Percentiles rank a stretch among this genome's conserved stretches.
phyloP scores from a whole-genome alignment of 208 protist genomes.

The Leptomonas pyrrhocoris region DNA sequence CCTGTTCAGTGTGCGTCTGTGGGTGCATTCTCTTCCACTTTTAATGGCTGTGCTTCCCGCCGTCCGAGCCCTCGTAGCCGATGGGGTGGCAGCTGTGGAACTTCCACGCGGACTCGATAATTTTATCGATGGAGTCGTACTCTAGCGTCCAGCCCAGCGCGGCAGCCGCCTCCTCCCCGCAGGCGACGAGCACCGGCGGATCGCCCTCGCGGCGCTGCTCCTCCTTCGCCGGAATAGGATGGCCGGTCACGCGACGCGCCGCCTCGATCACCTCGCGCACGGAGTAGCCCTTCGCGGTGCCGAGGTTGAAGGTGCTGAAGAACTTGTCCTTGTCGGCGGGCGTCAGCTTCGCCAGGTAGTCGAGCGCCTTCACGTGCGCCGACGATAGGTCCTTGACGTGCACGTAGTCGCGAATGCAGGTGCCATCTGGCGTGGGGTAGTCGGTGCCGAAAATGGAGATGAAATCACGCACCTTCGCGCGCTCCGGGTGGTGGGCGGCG shows the following conservation, averaged over 20 bases:
- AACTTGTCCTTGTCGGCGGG: constrained; percentile 48
- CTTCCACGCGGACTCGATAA: constrained; percentile 79
- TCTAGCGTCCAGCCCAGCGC: constrained; percentile 77
- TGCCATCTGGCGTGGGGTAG: constrained; percentile 95
- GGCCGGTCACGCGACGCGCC: constrained; percentile 89
- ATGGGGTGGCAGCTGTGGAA: constrained; percentile 70
- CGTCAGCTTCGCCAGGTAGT: constrained; percentile 61
- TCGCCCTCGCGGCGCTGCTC: constrained; percentile 71
- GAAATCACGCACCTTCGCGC: constrained; percentile 39
- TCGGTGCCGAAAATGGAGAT: constrained; percentile 93
- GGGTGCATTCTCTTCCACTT: no score
- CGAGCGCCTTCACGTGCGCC: constrained; percentile 93
- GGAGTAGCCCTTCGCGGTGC: constrained; percentile 93
- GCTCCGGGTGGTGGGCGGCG: constrained; percentile 40
- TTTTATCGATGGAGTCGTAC: constrained; percentile 81
- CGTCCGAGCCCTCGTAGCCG: constrained; percentile 39
- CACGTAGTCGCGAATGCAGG: constrained; percentile 98
- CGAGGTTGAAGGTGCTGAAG: constrained; percentile 95
- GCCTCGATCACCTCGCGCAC: constrained; percentile 96
- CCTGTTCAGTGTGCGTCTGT: no score
- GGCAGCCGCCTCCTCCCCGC: constrained; percentile 53
- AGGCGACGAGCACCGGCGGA: constrained; percentile 76
- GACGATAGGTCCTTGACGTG: constrained; percentile 97
- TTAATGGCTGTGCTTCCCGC: constrained; percentile 15
- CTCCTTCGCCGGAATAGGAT: constrained; percentile 87